phyloP scores from a whole-genome alignment of 2,329 filamentous ascomycete species.

The Aspergillus sp. region DNA sequence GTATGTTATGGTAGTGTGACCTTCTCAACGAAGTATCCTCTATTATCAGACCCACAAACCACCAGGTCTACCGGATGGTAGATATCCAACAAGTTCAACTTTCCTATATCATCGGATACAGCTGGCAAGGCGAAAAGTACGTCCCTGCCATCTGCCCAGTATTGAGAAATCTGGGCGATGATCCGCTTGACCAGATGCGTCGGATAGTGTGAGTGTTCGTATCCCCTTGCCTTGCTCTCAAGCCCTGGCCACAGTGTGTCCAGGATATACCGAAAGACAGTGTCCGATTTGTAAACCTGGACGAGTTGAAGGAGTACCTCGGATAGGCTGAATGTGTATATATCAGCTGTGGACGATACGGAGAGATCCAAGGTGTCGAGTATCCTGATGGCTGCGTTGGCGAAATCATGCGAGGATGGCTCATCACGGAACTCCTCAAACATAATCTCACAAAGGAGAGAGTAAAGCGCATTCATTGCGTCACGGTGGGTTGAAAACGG shows the following conservation, averaged over 20 bases:
- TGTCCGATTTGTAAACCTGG: constrained; percentile 1
- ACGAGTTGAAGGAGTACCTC: constrained; percentile 12
- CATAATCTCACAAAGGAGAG: constrained; percentile 11
- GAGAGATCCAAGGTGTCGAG: background rate
- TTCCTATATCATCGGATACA: constrained; percentile 12
- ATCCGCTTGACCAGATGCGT: constrained; percentile 23
- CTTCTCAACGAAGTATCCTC: background rate
- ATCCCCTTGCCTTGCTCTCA: constrained; percentile 17
- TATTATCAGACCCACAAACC: constrained; percentile 2
- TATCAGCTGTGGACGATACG: constrained; percentile 4
- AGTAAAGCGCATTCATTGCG: constrained; percentile 15
- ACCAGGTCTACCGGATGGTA: constrained; percentile 5
- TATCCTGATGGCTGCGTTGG: background rate
- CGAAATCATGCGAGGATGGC: background rate
- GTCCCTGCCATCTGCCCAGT: constrained; percentile 1
- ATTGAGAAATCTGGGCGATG: constrained; percentile 14
- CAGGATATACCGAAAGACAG: constrained; percentile 10
- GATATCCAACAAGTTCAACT: constrained; percentile 14
- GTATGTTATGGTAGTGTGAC: background rate
- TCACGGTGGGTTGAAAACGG: constrained; percentile 10
- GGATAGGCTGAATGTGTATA: constrained; percentile 16
- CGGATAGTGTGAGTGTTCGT: constrained; percentile 24
- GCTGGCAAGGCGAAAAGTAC: constrained; percentile 9
- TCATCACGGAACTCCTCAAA: background rate
- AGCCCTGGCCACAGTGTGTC: constrained; percentile 20